phyloP scores from a whole-genome alignment of 1,284 basidiomycete genomes.

The Irpex lacteus region DNA sequence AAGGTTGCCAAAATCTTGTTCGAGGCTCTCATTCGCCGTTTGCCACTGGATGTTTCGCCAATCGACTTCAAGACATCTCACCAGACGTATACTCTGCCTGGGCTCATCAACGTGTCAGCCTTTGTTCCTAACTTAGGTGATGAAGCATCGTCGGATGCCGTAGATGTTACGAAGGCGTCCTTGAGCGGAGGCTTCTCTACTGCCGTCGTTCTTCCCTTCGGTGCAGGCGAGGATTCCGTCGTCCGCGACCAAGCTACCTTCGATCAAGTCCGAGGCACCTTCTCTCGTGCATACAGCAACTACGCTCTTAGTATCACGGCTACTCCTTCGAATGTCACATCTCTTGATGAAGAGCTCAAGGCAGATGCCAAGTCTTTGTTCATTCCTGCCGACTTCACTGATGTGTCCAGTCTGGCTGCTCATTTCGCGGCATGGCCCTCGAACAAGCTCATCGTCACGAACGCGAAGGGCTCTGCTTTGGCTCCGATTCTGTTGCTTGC shows the following conservation, averaged over 20 bases:
- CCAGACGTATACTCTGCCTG: conserved; percentile 88
- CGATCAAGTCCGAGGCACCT: conserved; percentile 65
- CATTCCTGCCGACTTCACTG: conserved; percentile 72
- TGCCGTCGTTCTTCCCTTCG: conserved; percentile 75
- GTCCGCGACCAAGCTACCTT: conserved; percentile 73
- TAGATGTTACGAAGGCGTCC: conserved; percentile 73
- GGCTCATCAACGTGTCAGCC: conserved; percentile 85
- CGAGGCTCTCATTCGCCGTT: conserved; percentile 89
- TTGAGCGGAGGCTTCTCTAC: conserved; percentile 88
- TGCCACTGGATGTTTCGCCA: conserved; percentile 85
- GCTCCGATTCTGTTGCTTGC: conserved; percentile 93
- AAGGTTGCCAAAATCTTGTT: conserved; percentile 98
- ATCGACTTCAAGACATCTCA: conserved; percentile 97
- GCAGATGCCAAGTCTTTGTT: conserved; percentile 83
- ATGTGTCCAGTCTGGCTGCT: conserved; percentile 66
- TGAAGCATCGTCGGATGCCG: conserved; percentile 62
- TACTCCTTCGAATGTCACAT: conserved; percentile 62
- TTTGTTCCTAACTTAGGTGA: conserved; percentile 80
- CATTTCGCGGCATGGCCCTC: conserved; percentile 92
- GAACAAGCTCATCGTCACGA: conserved; percentile 92
- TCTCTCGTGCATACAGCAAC: conserved; percentile 76
- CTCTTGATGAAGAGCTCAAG: conserved; percentile 72
- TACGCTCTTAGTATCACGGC: conserved; percentile 83
- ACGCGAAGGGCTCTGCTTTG: conserved; percentile 89
- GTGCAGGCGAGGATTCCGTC: conserved; percentile 41